phyloP scores from a whole-genome alignment of 1,139 yeast species.

The Pichia sorboxylosa region DNA sequence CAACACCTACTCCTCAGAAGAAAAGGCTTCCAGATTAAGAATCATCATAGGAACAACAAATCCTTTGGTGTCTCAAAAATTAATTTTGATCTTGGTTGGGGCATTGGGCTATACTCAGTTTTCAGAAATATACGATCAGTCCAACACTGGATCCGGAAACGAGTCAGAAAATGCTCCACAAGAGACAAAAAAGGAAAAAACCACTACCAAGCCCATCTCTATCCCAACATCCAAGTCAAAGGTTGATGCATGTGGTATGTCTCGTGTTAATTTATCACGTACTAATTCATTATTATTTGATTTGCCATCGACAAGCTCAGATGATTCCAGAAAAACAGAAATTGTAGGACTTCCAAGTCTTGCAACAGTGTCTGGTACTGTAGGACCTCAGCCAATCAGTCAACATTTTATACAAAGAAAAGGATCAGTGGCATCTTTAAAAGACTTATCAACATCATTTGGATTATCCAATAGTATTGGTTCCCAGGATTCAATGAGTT shows the following conservation, averaged over 20 bases:
- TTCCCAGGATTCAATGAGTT: constrained; percentile 14
- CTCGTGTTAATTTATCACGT: too few relatives aligned
- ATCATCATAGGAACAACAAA: constrained; percentile 46
- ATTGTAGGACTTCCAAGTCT: constrained; percentile 18
- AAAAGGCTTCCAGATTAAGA: constrained; percentile 15
- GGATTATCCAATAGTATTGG: constrained; percentile 12
- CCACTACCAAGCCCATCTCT: neutral
- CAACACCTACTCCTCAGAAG: constrained; percentile 22
- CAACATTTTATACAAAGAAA: constrained; percentile 17
- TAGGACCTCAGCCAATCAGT: constrained; percentile 13
- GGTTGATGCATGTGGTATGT: too few relatives aligned
- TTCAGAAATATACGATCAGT: constrained; percentile 7
- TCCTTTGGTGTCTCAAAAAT: constrained; percentile 45
- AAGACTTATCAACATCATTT: constrained; percentile 23
- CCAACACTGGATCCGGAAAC: neutral
- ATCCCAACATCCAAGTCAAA: constrained; percentile 1
- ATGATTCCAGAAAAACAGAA: too few relatives aligned
- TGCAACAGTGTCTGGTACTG: constrained; percentile 11
- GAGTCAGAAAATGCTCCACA: neutral
- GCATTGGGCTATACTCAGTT: constrained; percentile 27
- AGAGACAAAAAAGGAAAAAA: neutral
- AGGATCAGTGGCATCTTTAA: constrained; percentile 24
- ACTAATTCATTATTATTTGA: too few relatives aligned
- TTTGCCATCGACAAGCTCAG: too few relatives aligned
- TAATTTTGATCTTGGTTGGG: constrained; percentile 40